phyloP scores from a whole-genome alignment of 2,329 filamentous ascomycete genomes.

The Verticillium longisporum region DNA sequence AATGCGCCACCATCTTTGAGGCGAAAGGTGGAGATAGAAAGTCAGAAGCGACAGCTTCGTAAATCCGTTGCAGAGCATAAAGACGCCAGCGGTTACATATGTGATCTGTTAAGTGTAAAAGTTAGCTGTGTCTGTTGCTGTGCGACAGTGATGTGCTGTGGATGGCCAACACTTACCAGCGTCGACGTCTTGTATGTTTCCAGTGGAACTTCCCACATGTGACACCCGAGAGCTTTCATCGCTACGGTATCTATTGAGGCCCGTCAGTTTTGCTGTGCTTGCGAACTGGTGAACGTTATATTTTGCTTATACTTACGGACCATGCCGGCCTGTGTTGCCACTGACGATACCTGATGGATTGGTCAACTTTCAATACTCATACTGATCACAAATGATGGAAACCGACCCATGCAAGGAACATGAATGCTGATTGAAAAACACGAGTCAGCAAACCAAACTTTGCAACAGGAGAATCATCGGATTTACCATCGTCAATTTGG shows the following conservation, averaged over 20 bases:
- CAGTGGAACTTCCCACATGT: slow-evolving; percentile 14
- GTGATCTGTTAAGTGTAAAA: slow-evolving; percentile 9
- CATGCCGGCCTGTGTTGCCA: slow-evolving; percentile 4
- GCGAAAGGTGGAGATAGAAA: slow-evolving; percentile 29
- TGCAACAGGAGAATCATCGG: too few species aligned
- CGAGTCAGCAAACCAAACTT: background rate
- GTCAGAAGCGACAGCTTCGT: slow-evolving; percentile 30
- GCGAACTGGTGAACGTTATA: too few species aligned
- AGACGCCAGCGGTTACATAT: slow-evolving; percentile 20
- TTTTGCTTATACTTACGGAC: background rate
- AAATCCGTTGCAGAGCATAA: slow-evolving; percentile 24
- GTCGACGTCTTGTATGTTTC: slow-evolving; percentile 2
- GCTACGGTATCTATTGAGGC: slow-evolving; percentile 1
- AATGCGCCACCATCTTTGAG: slow-evolving; percentile 23
- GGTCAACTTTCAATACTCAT: background rate
- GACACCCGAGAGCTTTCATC: slow-evolving; percentile 11
- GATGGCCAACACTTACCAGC: slow-evolving; percentile 1
- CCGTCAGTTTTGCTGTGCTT: background rate
- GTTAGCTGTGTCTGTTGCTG: background rate
- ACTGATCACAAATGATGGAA: background rate
- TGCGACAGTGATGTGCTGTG: background rate
- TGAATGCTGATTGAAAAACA: slow-evolving; percentile 4
- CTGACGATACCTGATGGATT: slow-evolving; percentile 1
- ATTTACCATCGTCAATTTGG: slow-evolving; percentile 15
- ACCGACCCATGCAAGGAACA: slow-evolving; percentile 11